These are phyloP conservation scores for Xylaria sp. DNA, from an alignment of 2,329 filamentous ascomycete genomes.

Conservation along the genomic window DNA sequence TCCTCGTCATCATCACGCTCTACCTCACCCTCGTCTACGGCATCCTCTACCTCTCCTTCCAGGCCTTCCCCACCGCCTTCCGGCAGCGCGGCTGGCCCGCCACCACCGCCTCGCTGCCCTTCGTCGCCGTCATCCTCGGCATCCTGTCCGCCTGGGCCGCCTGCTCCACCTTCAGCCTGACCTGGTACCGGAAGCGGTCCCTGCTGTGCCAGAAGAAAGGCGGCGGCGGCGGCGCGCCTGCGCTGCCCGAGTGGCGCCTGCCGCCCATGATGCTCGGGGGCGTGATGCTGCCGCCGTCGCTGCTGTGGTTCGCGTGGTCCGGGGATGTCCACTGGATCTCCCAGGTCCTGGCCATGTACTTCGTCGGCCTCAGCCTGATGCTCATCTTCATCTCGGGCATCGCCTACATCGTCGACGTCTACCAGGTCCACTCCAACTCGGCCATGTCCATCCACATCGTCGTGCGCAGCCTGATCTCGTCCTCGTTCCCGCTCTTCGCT, in stretches of 20 bases:
- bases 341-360: conserved; percentile 24
- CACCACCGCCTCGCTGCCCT: conserved; percentile 45
- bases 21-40: conserved; percentile 53
- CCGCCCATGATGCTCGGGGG: conserved; percentile 50
- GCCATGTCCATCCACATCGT: conserved; percentile 29
- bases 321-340: conserved; percentile 26
- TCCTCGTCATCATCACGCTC: conserved; percentile 24
- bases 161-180: conserved; percentile 21
- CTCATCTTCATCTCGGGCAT: conserved; percentile 28
- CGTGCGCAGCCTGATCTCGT: conserved; percentile 22
- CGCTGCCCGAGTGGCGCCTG: conserved; percentile 49
- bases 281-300: conserved; percentile 45
- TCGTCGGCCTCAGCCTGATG: conserved; percentile 22
- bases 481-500: conserved; percentile 27
- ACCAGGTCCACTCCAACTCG: conserved; percentile 23
- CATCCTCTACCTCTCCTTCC: conserved; percentile 50
- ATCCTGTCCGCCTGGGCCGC: conserved; percentile 33
- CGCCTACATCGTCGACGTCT: conserved; percentile 28
- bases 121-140: conserved; percentile 46
- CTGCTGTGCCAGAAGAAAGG: no score
- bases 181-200: conserved; percentile 23
- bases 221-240: conserved; percentile 33
- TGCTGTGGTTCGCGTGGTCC: conserved; percentile 59
- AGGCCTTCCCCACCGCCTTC: conserved; percentile 51
- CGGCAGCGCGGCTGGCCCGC: conserved; percentile 44